phyloP scores from a whole-genome alignment of 495 filamentous ascomycete species.

The Daldinia caldariorum region DNA sequence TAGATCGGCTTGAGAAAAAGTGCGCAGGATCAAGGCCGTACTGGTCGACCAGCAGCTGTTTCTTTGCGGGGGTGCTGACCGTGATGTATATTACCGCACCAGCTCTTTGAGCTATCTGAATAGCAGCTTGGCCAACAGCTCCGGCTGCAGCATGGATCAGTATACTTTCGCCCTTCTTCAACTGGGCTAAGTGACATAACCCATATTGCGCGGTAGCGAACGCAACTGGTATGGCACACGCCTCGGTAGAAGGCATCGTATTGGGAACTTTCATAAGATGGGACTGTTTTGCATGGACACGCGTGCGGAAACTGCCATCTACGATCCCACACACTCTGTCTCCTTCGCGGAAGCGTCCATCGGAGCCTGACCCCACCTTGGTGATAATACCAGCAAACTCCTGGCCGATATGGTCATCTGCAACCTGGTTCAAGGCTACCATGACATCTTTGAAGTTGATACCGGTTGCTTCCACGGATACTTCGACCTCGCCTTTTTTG shows the following conservation, averaged over 20 bases:
- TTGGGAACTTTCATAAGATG: not conserved
- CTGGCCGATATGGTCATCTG: not conserved
- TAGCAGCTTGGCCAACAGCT: not conserved
- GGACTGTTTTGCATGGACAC: too few relatives aligned
- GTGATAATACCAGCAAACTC: not conserved
- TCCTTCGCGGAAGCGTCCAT: not conserved
- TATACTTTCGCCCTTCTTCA: not conserved
- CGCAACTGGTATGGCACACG: not conserved
- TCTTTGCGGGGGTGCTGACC: slow-evolving; percentile 60
- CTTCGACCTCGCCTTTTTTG: slow-evolving; percentile 46
- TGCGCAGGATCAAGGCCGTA: slow-evolving; percentile 61
- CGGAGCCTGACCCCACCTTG: not conserved
- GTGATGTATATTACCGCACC: slow-evolving; percentile 61
- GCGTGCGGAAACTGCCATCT: too few relatives aligned
- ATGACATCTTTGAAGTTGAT: slow-evolving; percentile 2
- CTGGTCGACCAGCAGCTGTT: slow-evolving; percentile 52
- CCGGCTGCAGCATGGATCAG: not conserved
- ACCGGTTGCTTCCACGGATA: slow-evolving; percentile 54
- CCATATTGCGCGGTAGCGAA: not conserved
- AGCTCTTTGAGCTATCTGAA: not conserved
- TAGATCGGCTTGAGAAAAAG: slow-evolving; percentile 58
- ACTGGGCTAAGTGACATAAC: not conserved
- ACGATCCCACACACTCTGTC: too few relatives aligned
- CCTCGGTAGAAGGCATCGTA: not conserved
- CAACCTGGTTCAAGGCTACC: not conserved